Conservation (phyloP, 2,329 filamentous ascomycete species). For the Stenocarpella maydis region DNA sequence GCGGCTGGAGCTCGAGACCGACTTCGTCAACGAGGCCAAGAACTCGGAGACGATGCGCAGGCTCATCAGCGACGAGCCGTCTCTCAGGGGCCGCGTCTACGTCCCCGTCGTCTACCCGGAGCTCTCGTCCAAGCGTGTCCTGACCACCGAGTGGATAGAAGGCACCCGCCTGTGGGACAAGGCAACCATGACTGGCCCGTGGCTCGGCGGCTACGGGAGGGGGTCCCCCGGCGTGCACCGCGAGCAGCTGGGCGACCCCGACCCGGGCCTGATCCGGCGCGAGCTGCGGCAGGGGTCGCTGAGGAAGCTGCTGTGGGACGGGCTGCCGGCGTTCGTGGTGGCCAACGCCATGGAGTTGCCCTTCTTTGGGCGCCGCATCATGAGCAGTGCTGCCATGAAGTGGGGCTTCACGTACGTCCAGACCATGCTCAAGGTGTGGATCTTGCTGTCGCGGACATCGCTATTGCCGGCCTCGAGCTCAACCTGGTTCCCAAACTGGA, state of each 20-base stretch:
- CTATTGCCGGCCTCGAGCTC: slow-evolving; percentile 51
- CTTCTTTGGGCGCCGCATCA: slow-evolving; percentile 12
- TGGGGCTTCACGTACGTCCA: slow-evolving; percentile 47
- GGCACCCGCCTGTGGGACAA: slow-evolving; percentile 94
- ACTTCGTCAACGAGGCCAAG: slow-evolving; percentile 89
- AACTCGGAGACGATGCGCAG: slow-evolving; percentile 87
- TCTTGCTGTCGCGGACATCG: slow-evolving; percentile 61
- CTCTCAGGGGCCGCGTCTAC: slow-evolving; percentile 82
- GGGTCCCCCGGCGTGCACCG: slow-evolving; percentile 65
- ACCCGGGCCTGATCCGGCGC: slow-evolving; percentile 52
- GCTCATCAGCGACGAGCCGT: slow-evolving; percentile 78
- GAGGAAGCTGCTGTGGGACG: slow-evolving; percentile 46
- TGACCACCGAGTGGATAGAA: slow-evolving; percentile 98
- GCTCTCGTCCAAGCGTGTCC: slow-evolving; percentile 81
- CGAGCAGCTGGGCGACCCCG: slow-evolving; percentile 57
- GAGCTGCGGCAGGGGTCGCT: slow-evolving; percentile 47
- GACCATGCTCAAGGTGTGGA: slow-evolving; percentile 60
- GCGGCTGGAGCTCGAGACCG: slow-evolving; percentile 90
- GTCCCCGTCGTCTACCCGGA: slow-evolving; percentile 86
- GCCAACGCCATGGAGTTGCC: slow-evolving; percentile 40
- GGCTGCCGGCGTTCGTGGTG: slow-evolving; percentile 50
- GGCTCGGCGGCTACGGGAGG: slow-evolving; percentile 67
- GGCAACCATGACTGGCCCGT: slow-evolving; percentile 76
- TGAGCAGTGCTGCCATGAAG: slow-evolving; percentile 20
- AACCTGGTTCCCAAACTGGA: slow-evolving; percentile 53